These are phyloP conservation scores for Paraphoma sp. DNA, from an alignment of 2,329 filamentous ascomycete genomes.

Conservation along the genomic window DNA sequence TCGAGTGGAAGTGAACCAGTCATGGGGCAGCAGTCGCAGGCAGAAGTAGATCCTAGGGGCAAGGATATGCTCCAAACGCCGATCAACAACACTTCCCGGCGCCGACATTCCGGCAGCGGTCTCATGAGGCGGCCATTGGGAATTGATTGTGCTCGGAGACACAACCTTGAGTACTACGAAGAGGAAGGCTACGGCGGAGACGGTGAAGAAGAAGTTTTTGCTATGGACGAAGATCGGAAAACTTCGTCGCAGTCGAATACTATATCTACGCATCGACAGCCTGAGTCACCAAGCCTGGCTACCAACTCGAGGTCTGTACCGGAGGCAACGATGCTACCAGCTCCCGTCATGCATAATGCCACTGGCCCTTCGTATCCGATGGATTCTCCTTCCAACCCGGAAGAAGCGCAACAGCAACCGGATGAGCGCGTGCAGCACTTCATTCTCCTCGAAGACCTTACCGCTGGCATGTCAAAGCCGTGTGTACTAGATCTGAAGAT, in stretches of 20 bases:
- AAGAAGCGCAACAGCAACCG: slow-evolving; percentile 54
- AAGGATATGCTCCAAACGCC: slow-evolving; percentile 38
- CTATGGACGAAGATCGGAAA: slow-evolving; percentile 65
- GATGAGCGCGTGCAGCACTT: slow-evolving; percentile 84
- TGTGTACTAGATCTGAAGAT: slow-evolving; percentile 99
- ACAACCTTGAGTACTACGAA: slow-evolving; percentile 89
- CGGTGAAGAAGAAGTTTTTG: slow-evolving; percentile 73
- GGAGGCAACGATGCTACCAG: slow-evolving; percentile 41
- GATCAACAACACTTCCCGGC: slow-evolving; percentile 48
- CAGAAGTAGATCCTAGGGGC: slow-evolving; percentile 9
- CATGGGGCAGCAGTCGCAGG: slow-evolving; percentile 13
- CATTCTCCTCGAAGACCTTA: slow-evolving; percentile 90
- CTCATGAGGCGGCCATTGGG: slow-evolving; percentile 75
- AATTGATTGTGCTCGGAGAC: slow-evolving; percentile 68
- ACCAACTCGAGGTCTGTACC: slow-evolving; percentile 2
- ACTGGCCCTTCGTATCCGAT: slow-evolving; percentile 5
- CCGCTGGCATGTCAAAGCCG: slow-evolving; percentile 92
- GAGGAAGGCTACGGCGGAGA: slow-evolving; percentile 87
- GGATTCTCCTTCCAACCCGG: slow-evolving; percentile 48
- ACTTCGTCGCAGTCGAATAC: slow-evolving; percentile 10
- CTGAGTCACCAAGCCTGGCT: neutral
- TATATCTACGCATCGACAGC: slow-evolving; percentile 5
- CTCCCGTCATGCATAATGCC: slow-evolving; percentile 30
- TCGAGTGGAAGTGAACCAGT: slow-evolving; percentile 23
- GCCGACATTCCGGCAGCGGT: slow-evolving; percentile 87